Evolutionary conservation across 2,329 filamentous ascomycete genomes (phyloP).

Genomic region (Dothidotthia symphoricarpi): DNA sequence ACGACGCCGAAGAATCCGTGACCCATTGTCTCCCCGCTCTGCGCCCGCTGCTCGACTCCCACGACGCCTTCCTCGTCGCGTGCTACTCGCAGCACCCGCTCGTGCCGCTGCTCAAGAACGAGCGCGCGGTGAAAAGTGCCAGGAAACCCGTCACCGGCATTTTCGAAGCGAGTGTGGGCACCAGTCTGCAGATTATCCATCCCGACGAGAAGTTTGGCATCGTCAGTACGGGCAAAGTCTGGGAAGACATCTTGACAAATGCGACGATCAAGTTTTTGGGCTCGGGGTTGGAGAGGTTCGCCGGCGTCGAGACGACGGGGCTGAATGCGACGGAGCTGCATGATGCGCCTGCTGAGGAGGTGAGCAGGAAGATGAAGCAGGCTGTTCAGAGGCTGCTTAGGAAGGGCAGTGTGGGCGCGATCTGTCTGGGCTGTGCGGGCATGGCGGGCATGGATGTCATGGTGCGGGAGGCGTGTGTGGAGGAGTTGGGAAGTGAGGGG

Average conservation of each 20-base stretch:
- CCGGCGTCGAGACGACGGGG: conserved; percentile 78
- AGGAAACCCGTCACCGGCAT: conserved; percentile 71
- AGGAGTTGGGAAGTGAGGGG: conserved; percentile 60
- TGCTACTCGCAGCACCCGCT: conserved; percentile 86
- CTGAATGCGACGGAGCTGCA: conserved; percentile 79
- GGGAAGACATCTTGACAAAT: conserved; percentile 68
- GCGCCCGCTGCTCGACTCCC: conserved; percentile 45
- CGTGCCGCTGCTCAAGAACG: conserved; percentile 59
- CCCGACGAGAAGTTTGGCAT: conserved; percentile 69
- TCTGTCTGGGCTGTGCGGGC: conserved; percentile 85
- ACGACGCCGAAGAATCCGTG: conserved; percentile 65
- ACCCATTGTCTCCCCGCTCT: conserved; percentile 61
- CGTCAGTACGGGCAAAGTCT: conserved; percentile 80
- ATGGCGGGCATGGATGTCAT: conserved; percentile 83
- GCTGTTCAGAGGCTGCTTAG: conserved; percentile 67
- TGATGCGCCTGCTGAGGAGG: conserved; percentile 60
- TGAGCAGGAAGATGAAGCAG: conserved; percentile 64
- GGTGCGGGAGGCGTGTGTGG: conserved; percentile 67
- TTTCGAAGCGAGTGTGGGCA: conserved; percentile 76
- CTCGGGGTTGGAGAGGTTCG: conserved; percentile 57
- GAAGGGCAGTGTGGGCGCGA: conserved; percentile 58
- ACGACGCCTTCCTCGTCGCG: conserved; percentile 80
- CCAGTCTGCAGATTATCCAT: conserved; percentile 58
- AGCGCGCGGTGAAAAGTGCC: conserved; percentile 36
- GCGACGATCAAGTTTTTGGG: conserved; percentile 68